phyloP scores from a whole-genome alignment of 2,329 filamentous ascomycete species.

The Tolypocladium capitatum region DNA sequence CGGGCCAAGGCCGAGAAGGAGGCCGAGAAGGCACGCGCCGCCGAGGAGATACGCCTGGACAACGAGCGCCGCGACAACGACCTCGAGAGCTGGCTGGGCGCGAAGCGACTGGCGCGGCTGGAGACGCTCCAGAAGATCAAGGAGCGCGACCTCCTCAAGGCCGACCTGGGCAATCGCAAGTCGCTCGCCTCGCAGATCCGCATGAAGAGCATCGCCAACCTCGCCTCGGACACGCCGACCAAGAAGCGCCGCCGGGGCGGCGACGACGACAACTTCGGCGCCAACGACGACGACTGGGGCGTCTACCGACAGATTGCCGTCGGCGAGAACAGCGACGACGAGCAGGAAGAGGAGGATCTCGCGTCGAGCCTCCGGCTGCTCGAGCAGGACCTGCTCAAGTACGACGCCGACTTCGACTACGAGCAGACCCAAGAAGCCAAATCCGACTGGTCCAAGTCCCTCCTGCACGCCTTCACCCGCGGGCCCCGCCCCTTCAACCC shows the following conservation, averaged over 20 bases:
- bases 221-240: constrained; percentile 75
- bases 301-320: constrained; percentile 89
- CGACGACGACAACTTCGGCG: constrained; percentile 93
- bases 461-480: constrained; percentile 80
- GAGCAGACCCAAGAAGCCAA: constrained; percentile 86
- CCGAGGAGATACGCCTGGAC: constrained; percentile 73
- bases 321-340: constrained; percentile 69
- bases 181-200: constrained; percentile 91
- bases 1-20: constrained; percentile 96
- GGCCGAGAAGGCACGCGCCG: constrained; percentile 70
- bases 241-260: constrained; percentile 77
- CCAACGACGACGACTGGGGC: constrained; percentile 95
- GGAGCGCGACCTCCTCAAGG: constrained; percentile 83
- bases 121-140: constrained; percentile 71
- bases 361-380: constrained; percentile 58
- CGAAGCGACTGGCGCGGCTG: constrained; percentile 62
- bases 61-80: constrained; percentile 72
- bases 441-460: constrained; percentile 84
- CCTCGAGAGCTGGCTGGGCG: constrained; percentile 74
- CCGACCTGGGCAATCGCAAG: constrained; percentile 91
- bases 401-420: constrained; percentile 83
- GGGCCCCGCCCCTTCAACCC: constrained; percentile 78
- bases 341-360: constrained; percentile 86
- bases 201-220: constrained; percentile 95
- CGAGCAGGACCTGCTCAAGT: constrained; percentile 72